phyloP scores from a whole-genome alignment of 441 rosid species.

The Raphanus hybrid region DNA sequence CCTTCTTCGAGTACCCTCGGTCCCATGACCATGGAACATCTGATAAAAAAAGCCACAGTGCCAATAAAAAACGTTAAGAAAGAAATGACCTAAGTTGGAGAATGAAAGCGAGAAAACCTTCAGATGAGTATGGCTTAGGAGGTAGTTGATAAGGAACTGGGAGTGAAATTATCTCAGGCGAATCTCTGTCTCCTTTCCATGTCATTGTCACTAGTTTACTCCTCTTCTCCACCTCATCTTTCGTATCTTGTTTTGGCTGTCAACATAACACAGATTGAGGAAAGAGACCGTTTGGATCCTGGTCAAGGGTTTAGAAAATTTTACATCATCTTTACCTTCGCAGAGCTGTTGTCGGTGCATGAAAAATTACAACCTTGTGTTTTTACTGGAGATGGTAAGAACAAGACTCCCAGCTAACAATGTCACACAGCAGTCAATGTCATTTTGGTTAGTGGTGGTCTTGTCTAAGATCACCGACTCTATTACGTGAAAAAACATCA shows the following conservation, averaged over 20 bases:
- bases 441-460: neutral
- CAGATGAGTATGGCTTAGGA: constrained; percentile 68
- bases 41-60: constrained; percentile 38
- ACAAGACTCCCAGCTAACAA: constrained; percentile 80
- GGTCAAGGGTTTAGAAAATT: neutral
- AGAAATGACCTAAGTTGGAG: neutral
- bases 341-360: constrained; percentile 49
- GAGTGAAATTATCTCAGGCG: constrained; percentile 56
- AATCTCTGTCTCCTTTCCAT: constrained; percentile 58
- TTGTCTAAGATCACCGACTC: neutral
- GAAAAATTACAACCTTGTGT: constrained; percentile 52
- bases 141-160: constrained; percentile 91
- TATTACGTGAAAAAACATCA: neutral
- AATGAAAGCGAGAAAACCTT: constrained; percentile 52
- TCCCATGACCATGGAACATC: constrained; percentile 99
- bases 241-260: constrained; percentile 30
- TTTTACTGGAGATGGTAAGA: constrained; percentile 56
- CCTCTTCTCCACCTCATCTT: constrained; percentile 38
- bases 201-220: constrained; percentile 68
- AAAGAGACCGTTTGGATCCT: constrained; percentile 1
- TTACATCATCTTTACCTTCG: constrained; percentile 11
- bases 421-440: neutral
- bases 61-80: constrained; percentile 17
- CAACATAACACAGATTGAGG: constrained; percentile 4
- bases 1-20: constrained; percentile 70